phyloP scores from a whole-genome alignment of 176 grass and related monocot species.

The Triticum urartu region DNA sequence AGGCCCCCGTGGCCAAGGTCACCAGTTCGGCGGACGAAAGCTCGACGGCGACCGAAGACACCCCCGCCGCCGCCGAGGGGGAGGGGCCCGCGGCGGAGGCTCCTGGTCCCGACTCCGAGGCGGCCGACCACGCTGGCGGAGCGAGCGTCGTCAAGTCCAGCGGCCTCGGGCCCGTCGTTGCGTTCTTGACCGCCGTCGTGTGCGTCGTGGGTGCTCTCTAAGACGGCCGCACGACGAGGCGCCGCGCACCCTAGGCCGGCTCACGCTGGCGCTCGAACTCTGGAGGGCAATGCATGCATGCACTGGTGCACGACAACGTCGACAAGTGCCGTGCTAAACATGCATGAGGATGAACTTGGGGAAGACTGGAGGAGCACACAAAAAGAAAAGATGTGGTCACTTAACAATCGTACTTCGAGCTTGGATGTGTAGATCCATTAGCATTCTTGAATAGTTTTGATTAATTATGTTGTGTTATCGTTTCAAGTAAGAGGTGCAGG shows the following conservation, averaged over 20 bases:
- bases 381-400: not conserved
- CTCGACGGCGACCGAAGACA: not conserved
- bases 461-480: not conserved
- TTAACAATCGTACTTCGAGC: not conserved
- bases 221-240: not conserved
- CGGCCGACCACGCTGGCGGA: constrained; percentile 19
- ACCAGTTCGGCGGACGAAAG: not conserved
- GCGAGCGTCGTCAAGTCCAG: not conserved
- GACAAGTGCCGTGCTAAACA: not conserved
- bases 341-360: not conserved
- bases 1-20: not conserved
- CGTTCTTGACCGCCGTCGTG: not conserved
- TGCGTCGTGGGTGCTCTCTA: not conserved
- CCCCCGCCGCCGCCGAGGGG: not conserved
- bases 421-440: not conserved
- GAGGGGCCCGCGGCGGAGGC: not conserved
- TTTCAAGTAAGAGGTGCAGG: not conserved
- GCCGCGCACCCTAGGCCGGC: not conserved
- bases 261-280: not conserved
- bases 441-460: not conserved
- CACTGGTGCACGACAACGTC: not conserved
- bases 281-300: not conserved
- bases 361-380: not conserved
- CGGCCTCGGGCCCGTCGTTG: not conserved
- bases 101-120: not conserved